Evolutionary conservation across 176 grass and related monocot genomes (phyloP).

Genomic region (Musa acuminata): DNA sequence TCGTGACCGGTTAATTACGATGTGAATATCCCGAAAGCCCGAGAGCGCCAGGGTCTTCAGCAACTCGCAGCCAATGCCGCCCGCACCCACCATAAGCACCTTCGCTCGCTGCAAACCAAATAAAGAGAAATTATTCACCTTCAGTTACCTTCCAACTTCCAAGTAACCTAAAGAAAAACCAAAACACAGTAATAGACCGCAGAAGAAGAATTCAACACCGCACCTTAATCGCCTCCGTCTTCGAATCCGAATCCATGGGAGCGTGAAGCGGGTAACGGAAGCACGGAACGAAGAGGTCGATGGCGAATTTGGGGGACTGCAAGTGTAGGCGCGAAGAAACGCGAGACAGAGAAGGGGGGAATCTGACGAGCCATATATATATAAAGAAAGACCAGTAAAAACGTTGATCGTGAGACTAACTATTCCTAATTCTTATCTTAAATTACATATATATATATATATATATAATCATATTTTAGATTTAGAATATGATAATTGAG

Average conservation of each 20-base stretch:
- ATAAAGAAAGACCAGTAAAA: neutral
- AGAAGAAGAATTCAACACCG: neutral
- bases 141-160: neutral
- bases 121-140: neutral
- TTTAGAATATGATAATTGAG: too few relatives aligned
- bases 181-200: neutral
- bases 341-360: neutral
- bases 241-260: conserved; percentile 5
- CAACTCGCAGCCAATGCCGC: conserved; percentile 97
- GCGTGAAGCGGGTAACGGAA: neutral
- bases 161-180: neutral
- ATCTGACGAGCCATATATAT: neutral
- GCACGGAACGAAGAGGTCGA: neutral
- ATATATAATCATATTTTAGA: too few relatives aligned
- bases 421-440: neutral
- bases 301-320: neutral
- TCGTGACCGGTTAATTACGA: conserved; percentile 33
- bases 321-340: neutral
- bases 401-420: neutral
- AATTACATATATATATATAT: neutral
- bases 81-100: conserved; percentile 95
- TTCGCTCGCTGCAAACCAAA: conserved; percentile 53
- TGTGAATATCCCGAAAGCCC: conserved; percentile 83
- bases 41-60: conserved; percentile 97
- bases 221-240: conserved; percentile 14